phyloP scores from a whole-genome alignment of 495 filamentous ascomycete genomes.

The Podospora bellae-mahoneyi region DNA sequence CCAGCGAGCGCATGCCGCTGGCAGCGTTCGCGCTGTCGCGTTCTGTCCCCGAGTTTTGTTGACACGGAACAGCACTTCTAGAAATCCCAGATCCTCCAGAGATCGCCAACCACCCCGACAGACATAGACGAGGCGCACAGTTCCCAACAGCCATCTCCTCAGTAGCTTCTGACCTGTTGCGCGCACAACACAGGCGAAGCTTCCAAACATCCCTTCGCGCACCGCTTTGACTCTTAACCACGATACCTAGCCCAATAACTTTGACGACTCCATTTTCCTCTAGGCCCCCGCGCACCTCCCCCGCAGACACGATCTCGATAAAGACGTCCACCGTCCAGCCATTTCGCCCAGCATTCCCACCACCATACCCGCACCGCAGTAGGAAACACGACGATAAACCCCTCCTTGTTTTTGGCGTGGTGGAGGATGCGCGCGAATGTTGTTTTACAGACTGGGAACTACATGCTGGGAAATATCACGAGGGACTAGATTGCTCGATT shows the following conservation, averaged over 20 bases:
- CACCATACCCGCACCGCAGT: background rate
- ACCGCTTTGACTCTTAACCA: background rate
- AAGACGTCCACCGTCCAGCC: background rate
- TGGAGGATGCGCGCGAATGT: slow-evolving; percentile 30
- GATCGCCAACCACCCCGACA: background rate
- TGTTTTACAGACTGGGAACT: slow-evolving; percentile 25
- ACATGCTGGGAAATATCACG: slow-evolving; percentile 24
- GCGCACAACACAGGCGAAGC: background rate
- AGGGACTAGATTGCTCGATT: slow-evolving; percentile 13
- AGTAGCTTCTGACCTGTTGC: background rate
- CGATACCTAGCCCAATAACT: background rate
- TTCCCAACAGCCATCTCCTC: background rate
- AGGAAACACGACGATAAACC: slow-evolving; percentile 4
- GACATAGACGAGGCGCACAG: background rate
- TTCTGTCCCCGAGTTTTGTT: slow-evolving; percentile 35
- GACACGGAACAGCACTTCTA: slow-evolving; percentile 22
- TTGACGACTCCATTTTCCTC: background rate
- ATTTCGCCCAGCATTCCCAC: slow-evolving; percentile 1
- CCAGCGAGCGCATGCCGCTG: background rate
- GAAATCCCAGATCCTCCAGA: background rate
- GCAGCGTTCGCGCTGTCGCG: slow-evolving; percentile 31
- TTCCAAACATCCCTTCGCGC: background rate
- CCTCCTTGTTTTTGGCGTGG: background rate
- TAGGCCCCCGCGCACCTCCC: background rate
- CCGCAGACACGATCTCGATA: background rate